A percentile compares a stretch with the other conserved stretches of the same genome.
Evolutionary conservation across 208 protist species (phyloP).

Genomic region (Paratrypanosoma confusum): DNA sequence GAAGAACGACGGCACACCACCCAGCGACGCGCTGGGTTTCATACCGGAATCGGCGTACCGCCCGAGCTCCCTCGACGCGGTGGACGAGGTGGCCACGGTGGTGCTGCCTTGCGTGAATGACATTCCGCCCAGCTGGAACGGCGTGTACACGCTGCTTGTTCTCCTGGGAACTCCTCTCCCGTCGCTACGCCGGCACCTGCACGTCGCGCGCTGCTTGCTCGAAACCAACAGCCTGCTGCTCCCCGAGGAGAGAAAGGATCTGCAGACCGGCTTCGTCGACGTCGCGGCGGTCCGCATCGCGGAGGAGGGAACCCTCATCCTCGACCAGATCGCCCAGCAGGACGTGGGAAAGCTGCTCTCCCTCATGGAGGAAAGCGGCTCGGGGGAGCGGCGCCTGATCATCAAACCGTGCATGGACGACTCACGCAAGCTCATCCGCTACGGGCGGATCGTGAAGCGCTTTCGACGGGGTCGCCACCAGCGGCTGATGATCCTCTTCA

Average conservation of each 20-base stretch:
- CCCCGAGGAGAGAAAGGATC: slow-evolving; percentile 14
- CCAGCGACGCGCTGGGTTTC: too few species aligned
- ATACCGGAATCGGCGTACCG: too few species aligned
- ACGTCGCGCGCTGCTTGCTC: slow-evolving; percentile 55
- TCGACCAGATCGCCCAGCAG: slow-evolving; percentile 43
- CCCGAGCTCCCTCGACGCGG: too few species aligned
- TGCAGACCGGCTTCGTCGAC: slow-evolving; percentile 43
- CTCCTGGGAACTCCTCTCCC: slow-evolving; percentile 62
- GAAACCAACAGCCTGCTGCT: slow-evolving; percentile 29
- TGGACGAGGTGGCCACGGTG: too few species aligned
- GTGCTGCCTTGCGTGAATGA: slow-evolving; percentile 1
- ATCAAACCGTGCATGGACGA: slow-evolving; percentile 6
- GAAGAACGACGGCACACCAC: too few species aligned
- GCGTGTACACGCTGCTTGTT: slow-evolving; percentile 55
- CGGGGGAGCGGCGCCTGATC: slow-evolving; percentile 1
- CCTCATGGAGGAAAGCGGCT: slow-evolving; percentile 33
- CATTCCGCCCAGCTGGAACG: slow-evolving; percentile 49
- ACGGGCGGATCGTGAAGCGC: slow-evolving; percentile 52
- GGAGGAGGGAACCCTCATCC: slow-evolving; percentile 42
- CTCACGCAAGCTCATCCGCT: slow-evolving; percentile 47
- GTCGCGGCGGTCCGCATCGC: slow-evolving; percentile 22
- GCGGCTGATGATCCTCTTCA: slow-evolving; percentile 73
- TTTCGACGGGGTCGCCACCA: slow-evolving; percentile 56
- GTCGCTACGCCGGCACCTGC: slow-evolving; percentile 51
- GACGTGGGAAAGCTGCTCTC: slow-evolving; percentile 44